These are phyloP conservation scores for Boletus fagicola DNA, from an alignment of 768 basidiomycete species.

Conservation along the genomic window DNA sequence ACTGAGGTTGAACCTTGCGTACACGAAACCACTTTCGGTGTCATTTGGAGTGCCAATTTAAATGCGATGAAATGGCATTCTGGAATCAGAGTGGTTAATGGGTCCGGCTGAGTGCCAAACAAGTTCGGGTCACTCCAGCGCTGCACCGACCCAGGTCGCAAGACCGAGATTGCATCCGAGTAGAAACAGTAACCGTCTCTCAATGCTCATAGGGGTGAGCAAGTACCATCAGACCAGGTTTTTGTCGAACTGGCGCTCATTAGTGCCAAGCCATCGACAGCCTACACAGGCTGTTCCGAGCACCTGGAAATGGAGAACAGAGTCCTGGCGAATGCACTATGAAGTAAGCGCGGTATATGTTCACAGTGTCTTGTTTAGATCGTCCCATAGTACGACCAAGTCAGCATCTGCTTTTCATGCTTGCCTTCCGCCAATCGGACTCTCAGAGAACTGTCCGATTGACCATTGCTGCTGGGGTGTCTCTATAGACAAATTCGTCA, in stretches of 20 bases:
- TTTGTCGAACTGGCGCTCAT: neutral
- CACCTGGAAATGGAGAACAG: neutral
- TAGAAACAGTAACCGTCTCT: neutral
- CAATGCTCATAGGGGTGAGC: neutral
- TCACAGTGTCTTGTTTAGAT: neutral
- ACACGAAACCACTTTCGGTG: neutral
- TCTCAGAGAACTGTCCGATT: neutral
- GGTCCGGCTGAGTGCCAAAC: neutral
- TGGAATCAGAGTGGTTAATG: neutral
- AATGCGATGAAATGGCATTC: conserved; percentile 3
- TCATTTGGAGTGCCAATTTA: neutral
- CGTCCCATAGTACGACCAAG: too few species aligned
- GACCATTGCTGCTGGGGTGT: neutral
- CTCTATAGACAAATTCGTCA: neutral
- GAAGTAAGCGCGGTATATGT: neutral
- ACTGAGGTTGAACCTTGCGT: neutral
- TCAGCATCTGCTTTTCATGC: too few species aligned
- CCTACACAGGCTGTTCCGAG: neutral
- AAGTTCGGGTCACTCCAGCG: neutral
- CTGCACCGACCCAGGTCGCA: neutral
- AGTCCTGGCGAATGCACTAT: too few species aligned
- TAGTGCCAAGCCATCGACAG: neutral
- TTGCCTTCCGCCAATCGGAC: neutral
- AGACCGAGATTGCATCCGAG: neutral
- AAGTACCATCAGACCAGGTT: neutral